Base-by-base conservation (phyloP, 1,139 yeast species). In the Yamadazyma mexicana region DNA sequence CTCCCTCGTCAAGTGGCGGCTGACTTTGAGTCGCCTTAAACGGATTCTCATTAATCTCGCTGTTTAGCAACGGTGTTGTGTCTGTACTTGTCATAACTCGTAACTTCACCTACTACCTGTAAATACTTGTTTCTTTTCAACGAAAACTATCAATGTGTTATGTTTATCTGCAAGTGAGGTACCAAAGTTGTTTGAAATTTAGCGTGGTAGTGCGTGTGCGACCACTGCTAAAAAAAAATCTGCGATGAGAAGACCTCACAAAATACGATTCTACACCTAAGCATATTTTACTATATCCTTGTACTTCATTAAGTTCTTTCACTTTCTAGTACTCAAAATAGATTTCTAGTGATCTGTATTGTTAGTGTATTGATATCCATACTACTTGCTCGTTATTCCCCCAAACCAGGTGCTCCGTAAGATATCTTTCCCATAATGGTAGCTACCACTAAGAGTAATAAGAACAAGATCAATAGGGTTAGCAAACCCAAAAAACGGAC, bases 401-500 rank as follows among this genome's bases (percentile, higher is more conserved):
- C n/a, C n/a, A n/a, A n/a, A n/a, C n/a, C n/a, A n/a, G n/a, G n/a
- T n/a, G n/a, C n/a, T n/a, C n/a, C n/a, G n/a, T n/a, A n/a, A n/a
- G n/a, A n/a, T n/a, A n/a, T 28, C 9, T 28, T 12, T 28, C 5
- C n/a, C 24, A 35, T 22, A 16, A 40, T 40, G 44, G 44, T 35
- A 5, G 44, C 40, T 10, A 27, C 34, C 25, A 38, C 39, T 7
- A 41, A 41, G 33, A 23, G 18, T 23, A 34, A 34, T 12, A 33
- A 35, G 24, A 26, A 26, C 16, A 35, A 26, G 27, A 32, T 35
- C 10, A 36, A 28, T 31, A 40, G 35, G 29, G 37, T 40, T 14
- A 33, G 32, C 3, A 42, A 39, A 32, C 38, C 30, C 34, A 42
- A 20, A 27, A 42, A 36, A 24, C 66, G 82, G 8, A 76, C 85